These are phyloP conservation scores for Nitzschia putrida DNA, from an alignment of 108 stramenopile genomes.

Conservation along the genomic window DNA sequence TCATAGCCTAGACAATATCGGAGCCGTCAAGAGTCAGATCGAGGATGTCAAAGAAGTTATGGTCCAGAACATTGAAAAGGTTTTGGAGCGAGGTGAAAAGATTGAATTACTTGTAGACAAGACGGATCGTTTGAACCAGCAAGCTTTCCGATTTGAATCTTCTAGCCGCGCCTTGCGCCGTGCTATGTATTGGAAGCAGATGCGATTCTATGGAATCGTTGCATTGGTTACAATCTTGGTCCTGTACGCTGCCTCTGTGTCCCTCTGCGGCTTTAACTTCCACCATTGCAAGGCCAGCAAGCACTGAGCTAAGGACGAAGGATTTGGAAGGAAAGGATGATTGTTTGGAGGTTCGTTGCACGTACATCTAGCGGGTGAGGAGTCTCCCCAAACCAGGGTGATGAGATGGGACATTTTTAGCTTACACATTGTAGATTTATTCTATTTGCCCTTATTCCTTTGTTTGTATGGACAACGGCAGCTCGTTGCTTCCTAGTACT, in stretches of 20 bases:
- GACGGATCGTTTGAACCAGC: constrained; percentile 90
- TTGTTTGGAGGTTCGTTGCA: not conserved
- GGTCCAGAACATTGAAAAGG: constrained; percentile 97
- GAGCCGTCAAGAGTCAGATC: constrained; percentile 85
- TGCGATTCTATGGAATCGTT: constrained; percentile 61
- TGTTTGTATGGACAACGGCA: too few species aligned
- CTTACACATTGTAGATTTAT: too few species aligned
- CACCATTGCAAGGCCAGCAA: constrained; percentile 53
- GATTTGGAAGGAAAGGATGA: not conserved
- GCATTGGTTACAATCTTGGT: constrained; percentile 57
- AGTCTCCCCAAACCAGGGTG: too few species aligned
- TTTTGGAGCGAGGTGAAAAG: constrained; percentile 96
- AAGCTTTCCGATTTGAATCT: constrained; percentile 93
- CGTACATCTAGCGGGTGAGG: too few species aligned
- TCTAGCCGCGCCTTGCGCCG: constrained; percentile 71
- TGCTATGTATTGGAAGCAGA: constrained; percentile 89
- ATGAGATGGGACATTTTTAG: too few species aligned
- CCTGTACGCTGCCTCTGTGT: constrained; percentile 61
- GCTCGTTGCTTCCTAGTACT: too few species aligned
- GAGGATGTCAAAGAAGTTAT: constrained; percentile 94
- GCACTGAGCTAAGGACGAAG: not conserved
- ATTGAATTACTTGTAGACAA: constrained; percentile 99
- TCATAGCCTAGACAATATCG: constrained; percentile 68
- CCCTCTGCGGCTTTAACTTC: constrained; percentile 67
- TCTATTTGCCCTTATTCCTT: too few species aligned